phyloP scores from a whole-genome alignment of 495 filamentous ascomycete genomes.

The Thozetella sp. region DNA sequence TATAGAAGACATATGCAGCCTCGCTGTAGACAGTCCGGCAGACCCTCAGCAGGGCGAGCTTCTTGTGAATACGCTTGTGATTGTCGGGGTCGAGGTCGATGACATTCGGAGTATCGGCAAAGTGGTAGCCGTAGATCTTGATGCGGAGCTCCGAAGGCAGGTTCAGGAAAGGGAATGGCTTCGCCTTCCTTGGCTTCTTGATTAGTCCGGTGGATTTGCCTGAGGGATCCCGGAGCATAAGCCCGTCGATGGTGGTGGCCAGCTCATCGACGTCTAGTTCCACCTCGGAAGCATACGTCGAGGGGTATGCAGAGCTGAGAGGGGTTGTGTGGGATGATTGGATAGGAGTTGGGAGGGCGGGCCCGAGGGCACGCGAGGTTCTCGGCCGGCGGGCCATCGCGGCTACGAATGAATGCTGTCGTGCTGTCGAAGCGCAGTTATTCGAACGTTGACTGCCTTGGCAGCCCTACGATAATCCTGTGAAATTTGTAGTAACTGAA shows the following conservation, averaged over 20 bases:
- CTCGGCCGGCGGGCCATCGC: slow-evolving; percentile 32
- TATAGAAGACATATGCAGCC: slow-evolving; percentile 75
- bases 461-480: too few species aligned
- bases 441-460: too few species aligned
- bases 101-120: slow-evolving; percentile 51
- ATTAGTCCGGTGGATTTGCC: slow-evolving; percentile 7
- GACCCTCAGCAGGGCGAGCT: slow-evolving; percentile 62
- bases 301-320: slow-evolving; percentile 39
- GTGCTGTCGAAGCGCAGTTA: slow-evolving; percentile 3
- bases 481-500: background rate
- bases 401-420: slow-evolving; percentile 3
- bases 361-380: slow-evolving; percentile 24
- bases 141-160: slow-evolving; percentile 78
- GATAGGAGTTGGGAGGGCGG: slow-evolving; percentile 26
- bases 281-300: slow-evolving; percentile 43
- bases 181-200: slow-evolving; percentile 18
- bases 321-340: slow-evolving; percentile 30
- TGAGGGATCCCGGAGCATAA: slow-evolving; percentile 27
- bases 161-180: slow-evolving; percentile 73
- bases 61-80: slow-evolving; percentile 55
- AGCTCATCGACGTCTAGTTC: slow-evolving; percentile 31
- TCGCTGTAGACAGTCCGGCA: slow-evolving; percentile 70
- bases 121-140: slow-evolving; percentile 67
- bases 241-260: slow-evolving; percentile 26
- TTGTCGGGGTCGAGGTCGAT: slow-evolving; percentile 75